Base-by-base conservation (phyloP, 331 rosid species). In the Prunus yedoensis region DNA sequence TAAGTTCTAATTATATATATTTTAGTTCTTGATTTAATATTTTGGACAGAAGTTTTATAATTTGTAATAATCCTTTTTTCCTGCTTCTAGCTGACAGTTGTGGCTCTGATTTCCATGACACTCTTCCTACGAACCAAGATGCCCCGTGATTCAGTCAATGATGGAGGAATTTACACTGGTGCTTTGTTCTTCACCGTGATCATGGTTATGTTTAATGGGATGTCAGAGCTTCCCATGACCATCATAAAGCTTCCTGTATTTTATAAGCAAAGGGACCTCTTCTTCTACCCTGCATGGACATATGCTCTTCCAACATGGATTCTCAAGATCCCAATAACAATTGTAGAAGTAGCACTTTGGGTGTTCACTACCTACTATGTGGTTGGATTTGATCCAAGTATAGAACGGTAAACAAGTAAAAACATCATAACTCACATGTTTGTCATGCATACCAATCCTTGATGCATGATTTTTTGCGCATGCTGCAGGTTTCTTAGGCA, bases 331-430 rank as follows among this genome's bases (percentile, higher is more conserved):
- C 90, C 88, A 10, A 38, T 87, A 28, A 56, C 94, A 35, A 57
- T 91, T 20, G 0, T 76, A 2, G 98, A 93, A 79, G 92, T 79
- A 54, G 91, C 77, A 75, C 73, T 84, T 68, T 93, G 98, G 98
- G 89, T 87, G 54, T 68, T 78, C 64, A 73, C 91, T 25, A 87
- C 91, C 3, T 93, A 91, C 68, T 91, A 93, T 80, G 83, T 76
- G 30, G 82, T 86, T 73, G 97, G 96, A 70, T 90, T 76, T 85
- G 98, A 93, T 83, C 94, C 97, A 43, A 74, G 76, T 78, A 23
- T 88, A 35, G 76, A 61, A 59, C 92, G 98, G 98, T 87, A 83
- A 67, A 73, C 38, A 14, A 78, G 45, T 25, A 35, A 61, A 23
- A 5, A 12, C 16, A 17, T 49, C 15, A 16, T 28, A 49, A 30